A percentile compares a stretch with the other conserved stretches of the same genome.
Conservation (phyloP, 768 basidiomycete genomes). For the Russula sp. region DNA sequence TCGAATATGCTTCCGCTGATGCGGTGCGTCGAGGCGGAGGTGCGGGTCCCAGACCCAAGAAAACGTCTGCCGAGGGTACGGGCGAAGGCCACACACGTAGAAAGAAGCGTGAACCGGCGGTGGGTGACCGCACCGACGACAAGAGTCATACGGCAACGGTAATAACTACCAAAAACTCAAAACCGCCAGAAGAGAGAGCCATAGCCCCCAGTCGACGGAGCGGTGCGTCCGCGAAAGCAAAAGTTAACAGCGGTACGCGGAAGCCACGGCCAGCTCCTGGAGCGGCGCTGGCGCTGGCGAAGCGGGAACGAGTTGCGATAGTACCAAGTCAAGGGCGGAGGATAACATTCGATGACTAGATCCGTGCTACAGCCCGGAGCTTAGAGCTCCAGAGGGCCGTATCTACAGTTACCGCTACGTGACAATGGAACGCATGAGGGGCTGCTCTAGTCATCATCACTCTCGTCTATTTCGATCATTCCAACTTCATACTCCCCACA, state of each 20-base stretch:
- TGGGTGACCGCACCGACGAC: not conserved
- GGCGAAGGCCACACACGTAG: not conserved
- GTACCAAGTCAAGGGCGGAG: slow-evolving; percentile 65
- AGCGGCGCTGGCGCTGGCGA: slow-evolving; percentile 71
- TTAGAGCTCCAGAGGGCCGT: not conserved
- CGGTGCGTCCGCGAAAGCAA: not conserved
- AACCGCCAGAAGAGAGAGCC: not conserved
- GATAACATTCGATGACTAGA: slow-evolving; percentile 51
- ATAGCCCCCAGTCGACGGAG: not conserved
- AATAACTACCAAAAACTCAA: not conserved
- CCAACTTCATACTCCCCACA: slow-evolving; percentile 91
- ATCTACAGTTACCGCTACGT: slow-evolving; percentile 6
- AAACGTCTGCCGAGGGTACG: not conserved
- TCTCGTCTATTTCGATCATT: slow-evolving; percentile 44
- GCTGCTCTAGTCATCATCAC: slow-evolving; percentile 3
- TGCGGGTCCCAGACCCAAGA: slow-evolving; percentile 11
- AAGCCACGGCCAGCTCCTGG: slow-evolving; percentile 58
- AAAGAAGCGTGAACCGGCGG: not conserved
- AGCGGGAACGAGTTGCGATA: slow-evolving; percentile 71
- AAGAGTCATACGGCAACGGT: not conserved
- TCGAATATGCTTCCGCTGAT: slow-evolving; percentile 86
- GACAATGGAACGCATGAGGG: not conserved
- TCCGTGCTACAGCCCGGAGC: slow-evolving; percentile 10
- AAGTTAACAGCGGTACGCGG: not conserved
- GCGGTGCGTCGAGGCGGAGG: slow-evolving; percentile 78